Conservation (phyloP, 169 alveolate genomes). For the Plasmodium gonderi region DNA sequence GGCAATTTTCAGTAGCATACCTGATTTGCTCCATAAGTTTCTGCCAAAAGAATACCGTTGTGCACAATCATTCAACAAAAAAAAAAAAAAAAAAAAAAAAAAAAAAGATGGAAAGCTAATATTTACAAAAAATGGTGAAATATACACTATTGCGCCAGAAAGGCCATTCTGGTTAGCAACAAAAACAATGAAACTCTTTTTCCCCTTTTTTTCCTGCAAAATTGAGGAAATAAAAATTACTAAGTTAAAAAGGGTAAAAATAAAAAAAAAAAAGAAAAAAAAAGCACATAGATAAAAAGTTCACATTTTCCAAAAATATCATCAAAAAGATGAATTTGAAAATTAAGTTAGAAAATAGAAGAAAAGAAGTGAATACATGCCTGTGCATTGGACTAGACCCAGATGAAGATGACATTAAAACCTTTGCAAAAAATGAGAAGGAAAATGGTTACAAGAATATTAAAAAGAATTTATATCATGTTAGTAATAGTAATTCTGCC, state of each 20-base stretch:
- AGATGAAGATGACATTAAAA: slow-evolving; percentile 78
- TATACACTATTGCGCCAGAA: neutral
- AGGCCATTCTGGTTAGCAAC: too few relatives aligned
- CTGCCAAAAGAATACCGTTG: neutral
- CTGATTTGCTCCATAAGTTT: neutral
- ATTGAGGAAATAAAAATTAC: too few relatives aligned
- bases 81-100: neutral
- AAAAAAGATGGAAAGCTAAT: neutral
- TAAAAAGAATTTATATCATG: slow-evolving; percentile 14
- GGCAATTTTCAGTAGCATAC: neutral
- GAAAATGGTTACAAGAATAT: slow-evolving; percentile 65
- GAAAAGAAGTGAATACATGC: slow-evolving; percentile 57
- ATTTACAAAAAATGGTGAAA: neutral
- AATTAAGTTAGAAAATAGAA: slow-evolving; percentile 55
- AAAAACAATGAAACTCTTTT: too few relatives aligned
- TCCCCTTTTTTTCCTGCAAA: too few relatives aligned
- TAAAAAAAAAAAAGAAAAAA: too few relatives aligned
- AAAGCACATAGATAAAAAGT: neutral
- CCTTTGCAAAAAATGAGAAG: slow-evolving; percentile 77
- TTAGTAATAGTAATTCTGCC: neutral
- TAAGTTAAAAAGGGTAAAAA: too few relatives aligned
- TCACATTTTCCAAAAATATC: neutral
- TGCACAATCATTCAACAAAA: neutral
- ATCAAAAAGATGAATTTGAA: slow-evolving; percentile 24
- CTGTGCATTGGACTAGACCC: slow-evolving; percentile 87